phyloP scores from a whole-genome alignment of 306 rosid genomes.

The Quercus mongolica region DNA sequence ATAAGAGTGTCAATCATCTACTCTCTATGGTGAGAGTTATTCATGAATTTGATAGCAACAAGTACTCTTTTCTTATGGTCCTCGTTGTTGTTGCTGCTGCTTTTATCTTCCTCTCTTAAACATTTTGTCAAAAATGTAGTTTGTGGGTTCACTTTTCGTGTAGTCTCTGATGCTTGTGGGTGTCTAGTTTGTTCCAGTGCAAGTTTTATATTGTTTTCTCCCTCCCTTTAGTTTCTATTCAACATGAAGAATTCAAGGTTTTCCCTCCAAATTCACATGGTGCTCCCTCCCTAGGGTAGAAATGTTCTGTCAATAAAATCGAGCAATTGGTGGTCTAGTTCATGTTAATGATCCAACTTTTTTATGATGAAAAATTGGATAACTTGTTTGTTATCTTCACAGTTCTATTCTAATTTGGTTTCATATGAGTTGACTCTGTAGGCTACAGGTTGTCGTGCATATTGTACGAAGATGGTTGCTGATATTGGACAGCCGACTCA shows the following conservation, averaged over 20 bases:
- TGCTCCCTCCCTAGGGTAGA: not conserved
- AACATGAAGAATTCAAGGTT: not conserved
- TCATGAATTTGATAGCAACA: not conserved
- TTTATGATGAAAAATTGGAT: not conserved
- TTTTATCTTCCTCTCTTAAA: too few species aligned
- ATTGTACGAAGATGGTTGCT: constrained; percentile 37
- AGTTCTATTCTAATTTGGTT: constrained; percentile 13
- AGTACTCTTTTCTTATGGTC: not conserved
- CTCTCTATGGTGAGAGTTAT: not conserved
- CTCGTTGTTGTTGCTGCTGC: too few species aligned
- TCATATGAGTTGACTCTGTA: constrained; percentile 31
- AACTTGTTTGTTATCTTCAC: not conserved
- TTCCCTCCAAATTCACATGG: not conserved
- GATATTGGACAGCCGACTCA: constrained; percentile 92
- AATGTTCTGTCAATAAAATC: not conserved
- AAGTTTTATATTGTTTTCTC: not conserved
- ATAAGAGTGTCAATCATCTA: not conserved
- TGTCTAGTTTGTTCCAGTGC: not conserved
- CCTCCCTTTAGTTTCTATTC: not conserved
- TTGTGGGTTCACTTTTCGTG: not conserved
- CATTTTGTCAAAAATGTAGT: not conserved
- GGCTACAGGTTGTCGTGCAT: constrained; percentile 49
- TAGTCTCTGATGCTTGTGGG: not conserved
- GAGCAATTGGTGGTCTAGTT: not conserved
- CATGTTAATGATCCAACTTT: not conserved